Evolutionary conservation across 2,329 filamentous ascomycete species (phyloP).

Genomic region (Xylariaceae sp.): DNA sequence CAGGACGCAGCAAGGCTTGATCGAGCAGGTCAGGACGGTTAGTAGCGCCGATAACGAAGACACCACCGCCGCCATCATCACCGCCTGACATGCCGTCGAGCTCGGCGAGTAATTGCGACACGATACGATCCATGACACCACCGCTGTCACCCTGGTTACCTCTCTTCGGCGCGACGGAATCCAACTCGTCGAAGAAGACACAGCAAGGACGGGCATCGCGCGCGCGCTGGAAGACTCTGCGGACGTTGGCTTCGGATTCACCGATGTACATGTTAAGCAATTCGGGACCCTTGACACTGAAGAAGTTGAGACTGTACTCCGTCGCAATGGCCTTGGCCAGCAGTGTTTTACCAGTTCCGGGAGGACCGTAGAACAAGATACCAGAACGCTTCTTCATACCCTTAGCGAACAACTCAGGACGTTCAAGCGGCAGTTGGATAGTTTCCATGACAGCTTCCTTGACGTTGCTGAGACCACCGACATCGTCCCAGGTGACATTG

Average conservation of each 20-base stretch:
- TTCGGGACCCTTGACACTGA: slow-evolving; percentile 87
- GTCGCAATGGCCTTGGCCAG: slow-evolving; percentile 90
- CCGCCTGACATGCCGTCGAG: slow-evolving; percentile 96
- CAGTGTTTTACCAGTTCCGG: slow-evolving; percentile 88
- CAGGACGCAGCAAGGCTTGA: slow-evolving; percentile 80
- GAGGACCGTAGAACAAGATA: slow-evolving; percentile 86
- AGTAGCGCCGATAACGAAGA: slow-evolving; percentile 95
- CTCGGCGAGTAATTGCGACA: slow-evolving; percentile 89
- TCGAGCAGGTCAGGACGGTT: slow-evolving; percentile 92
- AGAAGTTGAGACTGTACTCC: slow-evolving; percentile 91
- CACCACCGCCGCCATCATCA: slow-evolving; percentile 72
- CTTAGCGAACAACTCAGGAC: slow-evolving; percentile 90
- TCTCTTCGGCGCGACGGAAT: slow-evolving; percentile 90
- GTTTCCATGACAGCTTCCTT: slow-evolving; percentile 97
- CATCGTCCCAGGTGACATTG: slow-evolving; percentile 93
- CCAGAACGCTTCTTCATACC: slow-evolving; percentile 97
- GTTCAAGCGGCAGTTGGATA: slow-evolving; percentile 85
- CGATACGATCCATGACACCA: slow-evolving; percentile 96
- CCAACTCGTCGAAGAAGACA: slow-evolving; percentile 90
- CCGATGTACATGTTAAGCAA: slow-evolving; percentile 95
- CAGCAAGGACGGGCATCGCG: slow-evolving; percentile 81
- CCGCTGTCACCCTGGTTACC: slow-evolving; percentile 96
- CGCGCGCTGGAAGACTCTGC: slow-evolving; percentile 81
- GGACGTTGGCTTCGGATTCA: slow-evolving; percentile 87
- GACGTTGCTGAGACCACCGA: slow-evolving; percentile 86